Evolutionary conservation across 2,329 filamentous ascomycete species (phyloP), one percentile per base, ranked within the genome.

Genomic region (Aspergillus texensis): DNA sequence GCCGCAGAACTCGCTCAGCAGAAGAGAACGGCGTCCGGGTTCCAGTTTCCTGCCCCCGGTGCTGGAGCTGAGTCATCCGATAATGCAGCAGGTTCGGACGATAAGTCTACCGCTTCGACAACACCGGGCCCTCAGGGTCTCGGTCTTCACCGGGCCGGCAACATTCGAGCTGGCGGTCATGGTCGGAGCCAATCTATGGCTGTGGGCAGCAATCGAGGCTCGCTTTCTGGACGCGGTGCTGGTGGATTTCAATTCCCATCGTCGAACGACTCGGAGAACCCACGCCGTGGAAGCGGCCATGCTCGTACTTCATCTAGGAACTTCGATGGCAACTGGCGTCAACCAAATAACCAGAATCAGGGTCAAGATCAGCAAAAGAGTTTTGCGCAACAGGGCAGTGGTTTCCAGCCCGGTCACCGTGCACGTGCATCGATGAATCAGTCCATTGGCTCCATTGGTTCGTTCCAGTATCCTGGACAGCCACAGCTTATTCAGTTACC

Each of bases 301-400:
- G 89, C 87, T 67, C 88, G 95, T 66, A 90, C 89, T 36, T 88
- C 88, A 12, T 99, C 95, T 28, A 89, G 95, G 67, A 99, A 98
- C 80, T 98, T 98, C 74, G 95, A 99, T 70, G 90, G 94, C 72
- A 99, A 99, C 80, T 99, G 95, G 95, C 91, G 95, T 72, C 96
- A 93, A 74, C 94, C 91, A 70, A 86, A 86, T 67, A 82, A 81
- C 70, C 82, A 83, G 68, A 71, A 66, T 58, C 82, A 82, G 64
- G 79, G 79, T 65, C 83, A 83, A 70, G 83, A 84, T 30, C 61
- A 62, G 30, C 46, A 30, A 67, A 85, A 85, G 72, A 87, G 85
- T 72, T 89, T 89, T 74, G 85, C 85, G 72, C 89, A 92, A 79
- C 88, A 88, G 68, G 72, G 89, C 87, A 77, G 86, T 76, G 86